Percentiles rank a stretch among this genome's conserved stretches.
These are phyloP conservation scores for Digitaria exilis DNA, from an alignment of 202 grass and related monocot species.

Conservation along the genomic window DNA sequence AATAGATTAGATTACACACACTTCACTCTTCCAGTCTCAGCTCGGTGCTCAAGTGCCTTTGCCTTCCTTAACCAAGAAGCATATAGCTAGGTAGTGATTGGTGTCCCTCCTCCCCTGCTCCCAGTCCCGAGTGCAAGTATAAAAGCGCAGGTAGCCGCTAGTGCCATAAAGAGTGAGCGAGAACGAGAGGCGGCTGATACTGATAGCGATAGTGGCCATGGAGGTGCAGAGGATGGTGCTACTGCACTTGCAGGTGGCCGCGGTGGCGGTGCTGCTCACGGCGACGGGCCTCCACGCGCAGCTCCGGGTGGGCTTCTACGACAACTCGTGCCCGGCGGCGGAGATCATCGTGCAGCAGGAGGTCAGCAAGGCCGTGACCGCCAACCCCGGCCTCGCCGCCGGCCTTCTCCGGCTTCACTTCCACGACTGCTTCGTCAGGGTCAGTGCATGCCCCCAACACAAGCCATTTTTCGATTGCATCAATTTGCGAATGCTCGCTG, in stretches of 20 bases:
- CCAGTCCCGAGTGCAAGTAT: background rate
- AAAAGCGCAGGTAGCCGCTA: background rate
- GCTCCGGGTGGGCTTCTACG: conserved; percentile 72
- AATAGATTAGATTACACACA: conserved; percentile 10
- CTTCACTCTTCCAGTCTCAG: background rate
- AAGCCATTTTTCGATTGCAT: too few relatives aligned
- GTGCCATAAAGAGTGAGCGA: conserved; percentile 33
- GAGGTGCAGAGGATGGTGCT: conserved; percentile 11
- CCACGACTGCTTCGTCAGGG: conserved; percentile 85
- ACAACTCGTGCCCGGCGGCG: conserved; percentile 64
- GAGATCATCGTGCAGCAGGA: conserved; percentile 85
- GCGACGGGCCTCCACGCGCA: conserved; percentile 52
- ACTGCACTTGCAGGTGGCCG: conserved; percentile 17
- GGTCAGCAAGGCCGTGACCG: conserved; percentile 57
- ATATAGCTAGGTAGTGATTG: conserved; percentile 24
- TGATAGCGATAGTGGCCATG: conserved; percentile 22
- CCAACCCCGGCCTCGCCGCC: conserved; percentile 62
- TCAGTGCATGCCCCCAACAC: conserved; percentile 13
- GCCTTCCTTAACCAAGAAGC: conserved; percentile 60
- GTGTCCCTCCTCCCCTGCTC: background rate
- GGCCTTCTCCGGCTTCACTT: conserved; percentile 78
- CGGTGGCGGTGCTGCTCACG: conserved; percentile 34
- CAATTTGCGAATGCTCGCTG: too few relatives aligned
- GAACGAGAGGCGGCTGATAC: background rate
- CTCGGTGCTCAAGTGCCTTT: background rate